Percentiles rank a stretch among this genome's conserved stretches.
Evolutionary conservation across 2,329 filamentous ascomycete species (phyloP).

Genomic region (Monosporascus sp.): DNA sequence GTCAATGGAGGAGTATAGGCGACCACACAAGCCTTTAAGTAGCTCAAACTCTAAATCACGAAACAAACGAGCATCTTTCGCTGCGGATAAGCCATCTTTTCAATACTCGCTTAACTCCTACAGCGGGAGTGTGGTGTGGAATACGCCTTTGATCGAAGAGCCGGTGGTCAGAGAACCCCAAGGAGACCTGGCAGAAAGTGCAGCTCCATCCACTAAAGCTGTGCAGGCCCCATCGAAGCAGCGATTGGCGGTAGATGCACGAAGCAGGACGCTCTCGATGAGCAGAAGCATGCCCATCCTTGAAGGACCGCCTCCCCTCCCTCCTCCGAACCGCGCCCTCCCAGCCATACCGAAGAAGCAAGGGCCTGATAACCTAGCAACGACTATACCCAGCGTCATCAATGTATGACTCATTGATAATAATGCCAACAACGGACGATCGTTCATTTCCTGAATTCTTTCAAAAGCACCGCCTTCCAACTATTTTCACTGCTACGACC

Average conservation of each 20-base stretch:
- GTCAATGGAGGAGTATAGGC: background rate
- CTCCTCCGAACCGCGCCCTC: constrained; percentile 10
- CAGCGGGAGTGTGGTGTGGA: background rate
- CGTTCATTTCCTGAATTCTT: too few relatives aligned
- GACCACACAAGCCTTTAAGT: background rate
- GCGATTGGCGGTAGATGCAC: background rate
- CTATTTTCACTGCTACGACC: too few relatives aligned
- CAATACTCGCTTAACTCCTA: background rate
- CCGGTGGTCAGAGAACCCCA: background rate
- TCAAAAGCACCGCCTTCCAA: too few relatives aligned
- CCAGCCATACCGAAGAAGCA: constrained; percentile 11
- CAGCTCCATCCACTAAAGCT: background rate
- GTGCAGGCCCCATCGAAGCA: background rate
- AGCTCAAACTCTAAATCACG: background rate
- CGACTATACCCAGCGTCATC: background rate
- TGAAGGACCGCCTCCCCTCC: constrained; percentile 8
- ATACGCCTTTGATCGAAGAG: background rate
- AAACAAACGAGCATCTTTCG: background rate
- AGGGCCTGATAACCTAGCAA: background rate
- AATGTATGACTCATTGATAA: background rate
- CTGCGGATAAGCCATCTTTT: background rate
- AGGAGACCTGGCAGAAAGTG: too few relatives aligned
- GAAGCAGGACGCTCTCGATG: constrained; percentile 1
- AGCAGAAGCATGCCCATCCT: constrained; percentile 12
- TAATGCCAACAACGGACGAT: too few relatives aligned